These are phyloP conservation scores for Fusarium nisikadoi DNA, from an alignment of 2,329 filamentous ascomycete genomes.

Conservation along the genomic window DNA sequence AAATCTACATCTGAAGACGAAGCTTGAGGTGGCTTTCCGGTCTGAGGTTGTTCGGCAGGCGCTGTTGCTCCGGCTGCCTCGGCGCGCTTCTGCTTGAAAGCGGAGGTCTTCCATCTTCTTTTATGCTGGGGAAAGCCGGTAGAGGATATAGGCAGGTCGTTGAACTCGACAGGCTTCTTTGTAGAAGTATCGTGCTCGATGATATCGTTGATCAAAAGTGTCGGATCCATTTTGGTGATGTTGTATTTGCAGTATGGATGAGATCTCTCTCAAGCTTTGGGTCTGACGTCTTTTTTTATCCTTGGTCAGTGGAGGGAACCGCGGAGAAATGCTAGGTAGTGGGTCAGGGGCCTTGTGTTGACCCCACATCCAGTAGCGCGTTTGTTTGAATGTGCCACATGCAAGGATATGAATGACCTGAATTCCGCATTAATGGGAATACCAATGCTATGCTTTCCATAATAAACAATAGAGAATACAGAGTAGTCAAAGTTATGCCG, in stretches of 20 bases:
- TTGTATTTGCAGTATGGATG: neutral
- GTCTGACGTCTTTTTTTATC: slow-evolving; percentile 33
- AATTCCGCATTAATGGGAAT: neutral
- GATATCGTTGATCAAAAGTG: slow-evolving; percentile 77
- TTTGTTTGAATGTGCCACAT: slow-evolving; percentile 25
- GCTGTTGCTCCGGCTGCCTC: slow-evolving; percentile 25
- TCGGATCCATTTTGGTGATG: slow-evolving; percentile 49
- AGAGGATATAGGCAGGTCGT: slow-evolving; percentile 55
- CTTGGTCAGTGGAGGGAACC: slow-evolving; percentile 23
- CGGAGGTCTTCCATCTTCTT: slow-evolving; percentile 76
- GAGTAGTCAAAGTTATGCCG: too few species aligned
- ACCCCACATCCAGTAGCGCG: slow-evolving; percentile 32
- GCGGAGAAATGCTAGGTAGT: slow-evolving; percentile 33
- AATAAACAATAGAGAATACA: neutral
- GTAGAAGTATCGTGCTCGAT: slow-evolving; percentile 74
- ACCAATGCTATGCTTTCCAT: neutral
- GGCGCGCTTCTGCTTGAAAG: slow-evolving; percentile 74
- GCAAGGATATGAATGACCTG: slow-evolving; percentile 1
- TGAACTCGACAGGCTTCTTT: slow-evolving; percentile 70
- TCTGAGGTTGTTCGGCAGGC: neutral
- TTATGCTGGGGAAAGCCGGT: slow-evolving; percentile 92
- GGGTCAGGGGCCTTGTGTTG: slow-evolving; percentile 26
- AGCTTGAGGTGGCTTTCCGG: neutral
- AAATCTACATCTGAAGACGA: slow-evolving; percentile 31
- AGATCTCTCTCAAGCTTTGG: slow-evolving; percentile 7